Percentiles rank a stretch among this genome's conserved stretches.
These are phyloP conservation scores for Collybia nuda DNA, from an alignment of 768 basidiomycete species.

Conservation along the genomic window DNA sequence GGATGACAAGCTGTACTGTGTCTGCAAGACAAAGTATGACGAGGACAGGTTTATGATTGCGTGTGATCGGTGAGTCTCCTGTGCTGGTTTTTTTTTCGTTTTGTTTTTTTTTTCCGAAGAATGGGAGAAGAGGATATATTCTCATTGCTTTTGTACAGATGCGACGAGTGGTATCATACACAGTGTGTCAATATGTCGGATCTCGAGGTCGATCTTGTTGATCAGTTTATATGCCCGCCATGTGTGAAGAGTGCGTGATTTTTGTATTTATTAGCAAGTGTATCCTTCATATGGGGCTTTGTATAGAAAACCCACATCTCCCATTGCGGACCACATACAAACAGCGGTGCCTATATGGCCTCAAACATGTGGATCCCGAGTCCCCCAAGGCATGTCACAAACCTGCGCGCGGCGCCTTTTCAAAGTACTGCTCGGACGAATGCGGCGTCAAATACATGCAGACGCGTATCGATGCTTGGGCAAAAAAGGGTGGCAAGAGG, in stretches of 20 bases:
- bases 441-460: conserved; percentile 80
- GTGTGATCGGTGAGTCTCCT: conserved; percentile 82
- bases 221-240: conserved; percentile 87
- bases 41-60: conserved; percentile 91
- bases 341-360: conserved; percentile 70
- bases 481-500: conserved; percentile 60
- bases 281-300: neutral
- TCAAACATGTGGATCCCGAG: conserved; percentile 58
- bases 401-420: conserved; percentile 77
- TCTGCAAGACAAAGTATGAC: conserved; percentile 86
- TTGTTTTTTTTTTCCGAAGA: too few relatives aligned
- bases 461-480: conserved; percentile 59
- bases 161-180: conserved; percentile 95
- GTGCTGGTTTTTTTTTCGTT: neutral
- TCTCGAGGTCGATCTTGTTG: conserved; percentile 81
- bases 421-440: conserved; percentile 90
- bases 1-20: conserved; percentile 81
- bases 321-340: conserved; percentile 77
- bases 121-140: neutral
- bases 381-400: conserved; percentile 75
- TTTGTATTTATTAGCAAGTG: neutral
- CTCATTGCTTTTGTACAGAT: conserved; percentile 42
- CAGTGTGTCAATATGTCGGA: conserved; percentile 83
- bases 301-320: conserved; percentile 57
- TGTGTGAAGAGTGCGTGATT: conserved; percentile 69